These are phyloP conservation scores for Trichophyton schoenleinii DNA, from an alignment of 2,329 filamentous ascomycete genomes.

Conservation along the genomic window DNA sequence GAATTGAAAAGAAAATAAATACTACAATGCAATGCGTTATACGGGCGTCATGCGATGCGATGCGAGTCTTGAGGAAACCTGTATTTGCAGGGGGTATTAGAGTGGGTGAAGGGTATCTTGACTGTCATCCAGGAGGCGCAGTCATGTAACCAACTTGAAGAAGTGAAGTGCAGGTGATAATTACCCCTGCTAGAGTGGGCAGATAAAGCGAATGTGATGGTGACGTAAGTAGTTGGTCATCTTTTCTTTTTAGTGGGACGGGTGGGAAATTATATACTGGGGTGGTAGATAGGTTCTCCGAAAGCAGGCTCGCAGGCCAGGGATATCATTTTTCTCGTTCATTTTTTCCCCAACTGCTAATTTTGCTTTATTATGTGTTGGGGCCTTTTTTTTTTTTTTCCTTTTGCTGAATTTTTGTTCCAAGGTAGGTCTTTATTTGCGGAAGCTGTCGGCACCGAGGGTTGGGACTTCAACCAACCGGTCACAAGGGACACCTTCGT, in stretches of 20 bases:
- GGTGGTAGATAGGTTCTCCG: background rate
- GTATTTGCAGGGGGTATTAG: background rate
- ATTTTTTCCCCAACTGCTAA: background rate
- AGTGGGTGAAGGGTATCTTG: background rate
- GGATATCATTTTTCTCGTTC: background rate
- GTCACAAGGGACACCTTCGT: conserved; percentile 48
- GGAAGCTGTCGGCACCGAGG: conserved; percentile 50
- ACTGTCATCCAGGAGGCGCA: background rate
- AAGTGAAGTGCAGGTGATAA: background rate
- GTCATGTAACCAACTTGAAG: background rate
- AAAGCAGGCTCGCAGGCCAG: background rate
- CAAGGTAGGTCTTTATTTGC: conserved; percentile 22
- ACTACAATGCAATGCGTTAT: conserved; percentile 4
- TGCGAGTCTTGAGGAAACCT: background rate
- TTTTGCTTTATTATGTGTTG: background rate
- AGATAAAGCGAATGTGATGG: background rate
- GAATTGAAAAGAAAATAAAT: background rate
- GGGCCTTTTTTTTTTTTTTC: background rate
- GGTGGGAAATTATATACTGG: background rate
- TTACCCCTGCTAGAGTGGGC: background rate
- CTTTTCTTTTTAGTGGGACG: background rate
- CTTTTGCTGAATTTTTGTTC: background rate
- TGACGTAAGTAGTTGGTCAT: too few relatives aligned
- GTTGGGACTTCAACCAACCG: conserved; percentile 49
- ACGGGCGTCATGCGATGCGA: background rate